Percentiles rank a stretch among this genome's conserved stretches.
Conservation (phyloP, 345 rosid species). For the Eucalyptus brandiana region DNA sequence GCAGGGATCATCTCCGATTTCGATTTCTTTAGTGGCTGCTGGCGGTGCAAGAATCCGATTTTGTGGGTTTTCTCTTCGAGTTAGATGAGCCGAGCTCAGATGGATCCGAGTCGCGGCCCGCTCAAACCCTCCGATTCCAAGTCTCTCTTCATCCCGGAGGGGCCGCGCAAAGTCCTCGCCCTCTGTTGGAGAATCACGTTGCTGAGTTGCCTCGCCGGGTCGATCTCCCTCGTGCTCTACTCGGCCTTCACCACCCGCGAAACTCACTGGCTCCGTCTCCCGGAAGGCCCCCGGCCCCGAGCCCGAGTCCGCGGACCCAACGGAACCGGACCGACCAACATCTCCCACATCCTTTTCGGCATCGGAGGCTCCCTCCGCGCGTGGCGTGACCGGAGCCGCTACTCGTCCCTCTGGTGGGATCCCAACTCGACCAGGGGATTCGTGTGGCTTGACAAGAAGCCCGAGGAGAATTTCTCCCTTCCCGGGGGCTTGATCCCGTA, state of each 20-base stretch:
- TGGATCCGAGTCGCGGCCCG: background rate
- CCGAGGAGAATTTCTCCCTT: background rate
- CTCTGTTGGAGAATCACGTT: slow-evolving; percentile 29
- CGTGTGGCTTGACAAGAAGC: slow-evolving; percentile 51
- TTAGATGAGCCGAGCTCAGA: background rate
- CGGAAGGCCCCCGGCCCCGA: background rate
- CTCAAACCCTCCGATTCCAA: background rate
- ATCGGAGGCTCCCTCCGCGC: slow-evolving; percentile 51
- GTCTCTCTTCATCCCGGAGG: slow-evolving; percentile 15
- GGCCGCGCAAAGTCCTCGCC: slow-evolving; percentile 15
- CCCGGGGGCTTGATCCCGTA: slow-evolving; percentile 8
- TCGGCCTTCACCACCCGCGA: slow-evolving; percentile 9
- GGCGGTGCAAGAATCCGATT: background rate
- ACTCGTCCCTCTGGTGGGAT: slow-evolving; percentile 59
- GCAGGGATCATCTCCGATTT: background rate
- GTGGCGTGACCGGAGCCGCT: slow-evolving; percentile 48
- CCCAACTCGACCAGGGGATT: slow-evolving; percentile 42
- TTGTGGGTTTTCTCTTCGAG: background rate
- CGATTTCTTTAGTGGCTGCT: background rate
- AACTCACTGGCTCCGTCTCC: slow-evolving; percentile 2
- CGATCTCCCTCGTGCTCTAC: slow-evolving; percentile 40
- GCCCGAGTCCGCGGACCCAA: background rate
- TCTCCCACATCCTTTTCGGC: slow-evolving; percentile 64
- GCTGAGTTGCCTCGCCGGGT: slow-evolving; percentile 32
- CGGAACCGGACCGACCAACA: slow-evolving; percentile 9